A percentile compares a stretch with the other conserved stretches of the same genome.
Evolutionary conservation across 2,329 filamentous ascomycete genomes (phyloP).

Genomic region (Calonectria pauciramosa): DNA sequence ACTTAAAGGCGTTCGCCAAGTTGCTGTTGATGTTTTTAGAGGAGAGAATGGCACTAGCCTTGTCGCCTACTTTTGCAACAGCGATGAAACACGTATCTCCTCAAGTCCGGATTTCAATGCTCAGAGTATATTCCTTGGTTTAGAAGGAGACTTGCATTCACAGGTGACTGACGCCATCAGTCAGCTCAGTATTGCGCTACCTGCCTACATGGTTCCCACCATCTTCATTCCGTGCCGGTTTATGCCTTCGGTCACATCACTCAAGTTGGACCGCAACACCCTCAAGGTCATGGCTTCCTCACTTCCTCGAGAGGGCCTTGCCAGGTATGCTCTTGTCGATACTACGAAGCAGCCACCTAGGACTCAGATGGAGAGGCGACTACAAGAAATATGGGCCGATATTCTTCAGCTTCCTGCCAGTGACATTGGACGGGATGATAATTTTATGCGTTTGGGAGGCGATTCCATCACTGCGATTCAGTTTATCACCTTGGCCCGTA

Average conservation of each 20-base stretch:
- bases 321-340: not conserved
- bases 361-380: not conserved
- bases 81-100: not conserved
- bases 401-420: not conserved
- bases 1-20: not conserved
- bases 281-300: constrained; percentile 1
- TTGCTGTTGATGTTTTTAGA: constrained; percentile 8
- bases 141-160: not conserved
- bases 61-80: not conserved
- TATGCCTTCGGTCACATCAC: constrained; percentile 6
- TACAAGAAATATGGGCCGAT: not conserved
- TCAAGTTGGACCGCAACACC: constrained; percentile 29
- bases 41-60: not conserved
- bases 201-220: constrained; percentile 33
- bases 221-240: constrained; percentile 22
- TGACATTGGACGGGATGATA: constrained; percentile 16
- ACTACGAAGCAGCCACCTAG: not conserved
- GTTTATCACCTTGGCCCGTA: constrained; percentile 15
- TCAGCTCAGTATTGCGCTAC: constrained; percentile 8
- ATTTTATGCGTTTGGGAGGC: constrained; percentile 27
- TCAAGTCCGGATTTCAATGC: not conserved
- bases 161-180: not conserved
- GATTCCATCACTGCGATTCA: constrained; percentile 43
- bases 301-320: not conserved
- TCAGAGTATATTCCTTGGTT: not conserved